These are phyloP conservation scores for Pseudogymnoascus sp. DNA, from an alignment of 2,329 filamentous ascomycete genomes.

Conservation along the genomic window DNA sequence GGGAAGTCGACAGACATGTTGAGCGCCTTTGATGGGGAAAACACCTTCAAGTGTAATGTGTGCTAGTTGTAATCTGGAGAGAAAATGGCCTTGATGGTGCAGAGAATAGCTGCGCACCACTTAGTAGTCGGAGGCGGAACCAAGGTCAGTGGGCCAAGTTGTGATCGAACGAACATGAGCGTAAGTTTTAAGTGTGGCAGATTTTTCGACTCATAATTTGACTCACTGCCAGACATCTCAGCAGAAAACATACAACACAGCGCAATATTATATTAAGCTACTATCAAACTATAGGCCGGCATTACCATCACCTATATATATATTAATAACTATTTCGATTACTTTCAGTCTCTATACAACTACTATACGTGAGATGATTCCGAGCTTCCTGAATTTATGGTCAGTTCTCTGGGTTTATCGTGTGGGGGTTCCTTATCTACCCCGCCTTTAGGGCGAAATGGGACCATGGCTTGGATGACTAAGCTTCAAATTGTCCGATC, in stretches of 20 bases:
- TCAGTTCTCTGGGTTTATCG: conserved; percentile 1
- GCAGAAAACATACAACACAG: not conserved
- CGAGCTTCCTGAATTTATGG: not conserved
- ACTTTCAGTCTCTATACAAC: not conserved
- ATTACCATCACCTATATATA: not conserved
- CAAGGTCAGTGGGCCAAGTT: not conserved
- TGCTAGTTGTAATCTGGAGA: not conserved
- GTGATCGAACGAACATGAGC: not conserved
- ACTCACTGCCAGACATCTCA: not conserved
- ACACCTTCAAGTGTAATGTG: not conserved
- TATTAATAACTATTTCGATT: not conserved
- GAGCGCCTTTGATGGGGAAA: not conserved
- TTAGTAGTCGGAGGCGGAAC: not conserved
- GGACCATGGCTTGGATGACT: not conserved
- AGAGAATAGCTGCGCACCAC: not conserved
- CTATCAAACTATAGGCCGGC: not conserved
- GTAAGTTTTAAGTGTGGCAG: conserved; percentile 2
- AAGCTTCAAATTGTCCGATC: not conserved
- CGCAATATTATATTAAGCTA: not conserved
- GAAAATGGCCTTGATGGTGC: not conserved
- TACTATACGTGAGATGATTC: not conserved
- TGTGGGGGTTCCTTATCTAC: conserved; percentile 9
- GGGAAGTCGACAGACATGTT: conserved; percentile 86
- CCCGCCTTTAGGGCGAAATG: conserved; percentile 7
- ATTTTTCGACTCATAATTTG: conserved; percentile 8